A percentile compares a stretch with the other conserved stretches of the same genome.
phyloP scores from a whole-genome alignment of 352 stramenopile species.

The Phytophthora chlamydospora region DNA sequence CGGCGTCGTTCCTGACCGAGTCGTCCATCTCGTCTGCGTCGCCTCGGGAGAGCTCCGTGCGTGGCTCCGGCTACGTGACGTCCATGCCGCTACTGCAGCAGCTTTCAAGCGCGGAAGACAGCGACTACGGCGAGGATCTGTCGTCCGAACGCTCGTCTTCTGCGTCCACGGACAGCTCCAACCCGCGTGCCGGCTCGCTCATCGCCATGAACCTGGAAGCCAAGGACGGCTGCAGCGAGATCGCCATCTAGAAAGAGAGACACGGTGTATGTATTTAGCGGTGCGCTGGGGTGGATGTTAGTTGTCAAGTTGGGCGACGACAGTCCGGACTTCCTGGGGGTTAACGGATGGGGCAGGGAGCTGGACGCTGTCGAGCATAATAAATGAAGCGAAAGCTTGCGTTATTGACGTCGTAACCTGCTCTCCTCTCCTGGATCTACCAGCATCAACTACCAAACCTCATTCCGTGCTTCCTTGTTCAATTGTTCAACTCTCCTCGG shows the following conservation, averaged over 20 bases:
- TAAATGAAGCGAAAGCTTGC: constrained; percentile 38
- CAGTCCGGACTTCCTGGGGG: constrained; percentile 12
- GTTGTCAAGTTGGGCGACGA: constrained; percentile 15
- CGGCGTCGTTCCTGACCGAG: constrained; percentile 32
- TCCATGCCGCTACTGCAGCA: constrained; percentile 37
- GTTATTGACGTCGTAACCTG: constrained; percentile 22
- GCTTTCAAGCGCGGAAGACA: constrained; percentile 27
- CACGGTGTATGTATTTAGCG: constrained; percentile 40
- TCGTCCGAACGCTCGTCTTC: constrained; percentile 33
- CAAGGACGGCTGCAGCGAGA: constrained; percentile 40
- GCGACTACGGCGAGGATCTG: constrained; percentile 34
- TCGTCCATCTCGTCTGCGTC: constrained; percentile 33
- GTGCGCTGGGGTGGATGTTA: constrained; percentile 19
- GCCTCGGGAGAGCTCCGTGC: constrained; percentile 29
- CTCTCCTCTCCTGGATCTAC: neutral
- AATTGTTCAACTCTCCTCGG: neutral
- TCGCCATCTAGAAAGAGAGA: constrained; percentile 36
- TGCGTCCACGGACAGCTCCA: constrained; percentile 27
- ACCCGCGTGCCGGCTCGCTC: constrained; percentile 41
- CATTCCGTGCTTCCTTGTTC: constrained; percentile 7
- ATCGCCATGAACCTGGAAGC: constrained; percentile 45
- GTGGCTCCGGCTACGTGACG: constrained; percentile 27
- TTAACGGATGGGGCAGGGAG: neutral
- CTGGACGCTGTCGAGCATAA: constrained; percentile 26
- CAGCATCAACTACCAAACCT: neutral